These are phyloP conservation scores for Allium sativum DNA, from an alignment of 106 monocot species.

Conservation along the genomic window DNA sequence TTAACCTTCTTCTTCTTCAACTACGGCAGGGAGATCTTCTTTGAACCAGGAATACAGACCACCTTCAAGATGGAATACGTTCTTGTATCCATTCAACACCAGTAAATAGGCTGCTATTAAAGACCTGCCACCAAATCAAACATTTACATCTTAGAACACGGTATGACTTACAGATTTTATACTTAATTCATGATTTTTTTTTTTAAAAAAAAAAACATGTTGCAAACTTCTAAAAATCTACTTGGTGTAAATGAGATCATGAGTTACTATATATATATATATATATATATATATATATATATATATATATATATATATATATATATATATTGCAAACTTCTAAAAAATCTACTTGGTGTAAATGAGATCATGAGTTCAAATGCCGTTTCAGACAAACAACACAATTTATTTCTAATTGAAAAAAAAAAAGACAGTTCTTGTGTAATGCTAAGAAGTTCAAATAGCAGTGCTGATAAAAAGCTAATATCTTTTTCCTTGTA, in stretches of 20 bases:
- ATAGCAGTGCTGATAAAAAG: no score
- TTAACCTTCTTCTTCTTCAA: slow-evolving; percentile 14
- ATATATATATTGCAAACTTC: not conserved
- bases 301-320: no score
- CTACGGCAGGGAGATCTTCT: slow-evolving; percentile 51
- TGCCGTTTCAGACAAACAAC: not conserved
- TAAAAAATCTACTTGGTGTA: not conserved
- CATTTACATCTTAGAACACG: not conserved
- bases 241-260: not conserved
- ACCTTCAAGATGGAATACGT: slow-evolving; percentile 83
- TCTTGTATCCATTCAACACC: slow-evolving; percentile 83
- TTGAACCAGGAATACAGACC: slow-evolving; percentile 88
- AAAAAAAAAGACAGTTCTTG: no score
- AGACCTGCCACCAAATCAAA: slow-evolving; percentile 36
- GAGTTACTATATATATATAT: no score
- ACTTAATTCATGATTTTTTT: no score
- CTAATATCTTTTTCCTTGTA: no score
- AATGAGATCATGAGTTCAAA: not conserved
- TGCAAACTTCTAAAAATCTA: not conserved
- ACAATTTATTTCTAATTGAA: no score
- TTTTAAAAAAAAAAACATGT: no score
- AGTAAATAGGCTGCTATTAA: slow-evolving; percentile 85
- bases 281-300: no score
- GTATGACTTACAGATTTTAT: not conserved
- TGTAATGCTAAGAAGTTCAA: no score